These are phyloP conservation scores for Syzygium aqueum DNA, from an alignment of 345 rosid species.

Conservation along the genomic window DNA sequence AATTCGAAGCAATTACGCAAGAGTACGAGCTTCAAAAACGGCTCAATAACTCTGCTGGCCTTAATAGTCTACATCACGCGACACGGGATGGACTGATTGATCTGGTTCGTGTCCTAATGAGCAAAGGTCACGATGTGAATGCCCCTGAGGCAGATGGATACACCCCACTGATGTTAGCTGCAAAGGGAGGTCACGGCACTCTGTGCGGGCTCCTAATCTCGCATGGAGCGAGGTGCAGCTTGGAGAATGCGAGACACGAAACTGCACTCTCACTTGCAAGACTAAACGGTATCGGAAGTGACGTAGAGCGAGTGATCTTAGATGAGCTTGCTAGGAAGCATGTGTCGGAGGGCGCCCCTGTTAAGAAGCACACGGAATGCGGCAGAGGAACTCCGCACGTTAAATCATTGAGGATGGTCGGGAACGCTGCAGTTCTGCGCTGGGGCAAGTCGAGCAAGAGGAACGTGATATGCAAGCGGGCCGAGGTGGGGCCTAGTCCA, in stretches of 20 bases:
- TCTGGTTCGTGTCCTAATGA: slow-evolving; percentile 18
- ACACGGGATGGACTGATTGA: slow-evolving; percentile 38
- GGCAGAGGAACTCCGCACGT: slow-evolving; percentile 51
- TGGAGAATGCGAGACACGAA: slow-evolving; percentile 33
- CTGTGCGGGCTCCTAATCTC: slow-evolving; percentile 37
- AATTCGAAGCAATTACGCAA: slow-evolving; percentile 28
- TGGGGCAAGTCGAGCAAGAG: slow-evolving; percentile 58
- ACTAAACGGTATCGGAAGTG: slow-evolving; percentile 2
- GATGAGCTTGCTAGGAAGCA: slow-evolving; percentile 46
- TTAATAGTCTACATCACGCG: slow-evolving; percentile 47
- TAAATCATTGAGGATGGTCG: slow-evolving; percentile 34
- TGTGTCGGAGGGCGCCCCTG: slow-evolving; percentile 29
- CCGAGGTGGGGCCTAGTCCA: slow-evolving; percentile 38
- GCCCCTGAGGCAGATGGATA: slow-evolving; percentile 38
- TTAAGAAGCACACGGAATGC: slow-evolving; percentile 47
- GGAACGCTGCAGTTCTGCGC: slow-evolving; percentile 20
- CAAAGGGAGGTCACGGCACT: slow-evolving; percentile 34
- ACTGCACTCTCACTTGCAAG: slow-evolving; percentile 36
- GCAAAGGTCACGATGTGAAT: slow-evolving; percentile 32
- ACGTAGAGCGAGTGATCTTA: slow-evolving; percentile 22
- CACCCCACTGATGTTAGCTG: slow-evolving; percentile 53
- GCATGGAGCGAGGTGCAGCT: slow-evolving; percentile 26
- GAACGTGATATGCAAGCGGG: slow-evolving; percentile 43
- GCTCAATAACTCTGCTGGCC: slow-evolving; percentile 12
- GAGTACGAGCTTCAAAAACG: slow-evolving; percentile 31